These are phyloP conservation scores for Porodaedalea pini DNA, from an alignment of 1,284 basidiomycete genomes.

Conservation along the genomic window DNA sequence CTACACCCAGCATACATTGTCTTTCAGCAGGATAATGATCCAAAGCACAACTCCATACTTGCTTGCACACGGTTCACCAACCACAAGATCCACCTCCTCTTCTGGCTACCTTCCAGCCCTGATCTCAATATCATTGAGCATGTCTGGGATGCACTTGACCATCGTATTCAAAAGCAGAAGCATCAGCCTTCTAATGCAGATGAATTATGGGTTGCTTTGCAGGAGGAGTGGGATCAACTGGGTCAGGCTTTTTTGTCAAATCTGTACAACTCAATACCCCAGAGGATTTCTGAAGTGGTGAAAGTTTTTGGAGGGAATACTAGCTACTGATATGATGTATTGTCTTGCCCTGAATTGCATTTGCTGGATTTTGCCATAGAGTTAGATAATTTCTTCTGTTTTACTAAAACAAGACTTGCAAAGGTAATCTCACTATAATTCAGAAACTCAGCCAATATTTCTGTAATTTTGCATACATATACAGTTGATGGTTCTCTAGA, in stretches of 20 bases:
- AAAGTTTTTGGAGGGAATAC: constrained; percentile 25
- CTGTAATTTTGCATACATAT: too few relatives aligned
- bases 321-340: constrained; percentile 22
- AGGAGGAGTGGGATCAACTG: constrained; percentile 25
- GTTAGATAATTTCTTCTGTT: too few relatives aligned
- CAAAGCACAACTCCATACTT: constrained; percentile 24
- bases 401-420: too few relatives aligned
- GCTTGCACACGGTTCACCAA: constrained; percentile 35
- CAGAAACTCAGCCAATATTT: too few relatives aligned
- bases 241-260: constrained; percentile 21
- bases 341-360: too few relatives aligned
- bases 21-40: constrained; percentile 35
- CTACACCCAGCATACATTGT: constrained; percentile 19
- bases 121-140: too few relatives aligned
- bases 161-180: constrained; percentile 17
- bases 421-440: too few relatives aligned
- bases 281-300: constrained; percentile 22
- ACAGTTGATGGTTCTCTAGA: too few relatives aligned
- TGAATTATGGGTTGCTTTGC: constrained; percentile 28
- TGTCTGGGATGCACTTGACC: constrained; percentile 35
- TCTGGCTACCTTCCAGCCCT: constrained; percentile 35
- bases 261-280: too few relatives aligned
- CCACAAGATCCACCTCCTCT: constrained; percentile 29
- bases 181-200: constrained; percentile 26
- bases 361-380: too few relatives aligned